Conservation (phyloP, 2,329 filamentous ascomycete genomes). For the Nannizziopsis arthrosporioides region DNA sequence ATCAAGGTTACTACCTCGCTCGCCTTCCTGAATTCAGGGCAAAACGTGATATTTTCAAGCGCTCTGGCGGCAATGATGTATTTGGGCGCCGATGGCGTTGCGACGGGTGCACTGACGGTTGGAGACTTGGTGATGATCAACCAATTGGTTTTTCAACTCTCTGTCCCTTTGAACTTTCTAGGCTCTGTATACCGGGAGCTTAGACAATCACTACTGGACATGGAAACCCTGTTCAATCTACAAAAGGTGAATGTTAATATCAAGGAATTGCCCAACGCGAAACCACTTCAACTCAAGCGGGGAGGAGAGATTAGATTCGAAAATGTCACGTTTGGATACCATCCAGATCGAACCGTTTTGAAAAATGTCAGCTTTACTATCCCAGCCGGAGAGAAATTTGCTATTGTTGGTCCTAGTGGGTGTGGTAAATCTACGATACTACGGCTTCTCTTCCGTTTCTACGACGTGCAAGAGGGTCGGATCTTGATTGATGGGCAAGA, state of each 20-base stretch:
- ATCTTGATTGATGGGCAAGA: constrained; percentile 92
- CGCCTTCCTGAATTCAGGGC: constrained; percentile 83
- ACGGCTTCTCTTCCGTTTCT: constrained; percentile 83
- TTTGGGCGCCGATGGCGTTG: constrained; percentile 80
- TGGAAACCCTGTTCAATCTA: constrained; percentile 95
- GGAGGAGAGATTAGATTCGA: constrained; percentile 90
- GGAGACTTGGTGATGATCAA: constrained; percentile 98
- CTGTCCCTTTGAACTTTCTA: constrained; percentile 90
- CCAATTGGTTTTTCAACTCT: constrained; percentile 95
- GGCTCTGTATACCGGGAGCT: constrained; percentile 97
- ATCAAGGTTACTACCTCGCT: constrained; percentile 95
- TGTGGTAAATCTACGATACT: constrained; percentile 94
- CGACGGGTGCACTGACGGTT: constrained; percentile 67
- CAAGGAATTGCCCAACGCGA: constrained; percentile 62
- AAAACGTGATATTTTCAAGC: constrained; percentile 93
- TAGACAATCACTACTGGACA: constrained; percentile 85
- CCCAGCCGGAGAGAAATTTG: constrained; percentile 89
- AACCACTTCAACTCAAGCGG: constrained; percentile 56
- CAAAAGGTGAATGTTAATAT: constrained; percentile 92
- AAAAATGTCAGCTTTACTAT: constrained; percentile 77
- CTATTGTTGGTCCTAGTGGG: constrained; percentile 85
- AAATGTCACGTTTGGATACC: constrained; percentile 89
- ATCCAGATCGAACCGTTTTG: constrained; percentile 73
- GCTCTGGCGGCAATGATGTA: constrained; percentile 98
- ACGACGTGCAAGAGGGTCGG: constrained; percentile 72